phyloP scores from a whole-genome alignment of 352 stramenopile species.

The Pseudoperonospora humuli region DNA sequence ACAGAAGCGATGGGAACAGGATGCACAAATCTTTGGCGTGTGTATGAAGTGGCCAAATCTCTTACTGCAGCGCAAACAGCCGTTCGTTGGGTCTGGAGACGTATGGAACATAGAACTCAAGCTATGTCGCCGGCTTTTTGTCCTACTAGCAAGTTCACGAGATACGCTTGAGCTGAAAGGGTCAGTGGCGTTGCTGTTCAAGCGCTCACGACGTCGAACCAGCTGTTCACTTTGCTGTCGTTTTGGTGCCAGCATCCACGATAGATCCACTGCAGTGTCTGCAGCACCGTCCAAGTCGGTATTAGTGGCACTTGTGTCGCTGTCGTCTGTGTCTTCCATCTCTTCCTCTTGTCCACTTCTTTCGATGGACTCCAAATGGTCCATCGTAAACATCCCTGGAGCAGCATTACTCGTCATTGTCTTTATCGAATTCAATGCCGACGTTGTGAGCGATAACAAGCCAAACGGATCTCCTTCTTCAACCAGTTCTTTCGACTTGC shows the following conservation, averaged over 20 bases:
- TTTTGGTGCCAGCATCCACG: slow-evolving; percentile 3
- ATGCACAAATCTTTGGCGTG: slow-evolving; percentile 39
- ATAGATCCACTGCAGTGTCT: slow-evolving; percentile 13
- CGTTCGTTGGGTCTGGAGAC: slow-evolving; percentile 5
- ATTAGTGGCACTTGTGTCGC: slow-evolving; percentile 9
- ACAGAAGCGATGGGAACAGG: slow-evolving; percentile 42
- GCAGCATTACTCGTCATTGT: slow-evolving; percentile 5
- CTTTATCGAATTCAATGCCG: slow-evolving; percentile 27
- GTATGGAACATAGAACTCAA: slow-evolving; percentile 10
- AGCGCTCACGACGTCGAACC: slow-evolving; percentile 3
- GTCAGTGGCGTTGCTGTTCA: slow-evolving; percentile 15
- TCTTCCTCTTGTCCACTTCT: slow-evolving; percentile 14
- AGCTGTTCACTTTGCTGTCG: slow-evolving; percentile 3
- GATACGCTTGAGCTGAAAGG: slow-evolving; percentile 14
- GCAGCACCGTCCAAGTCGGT: slow-evolving; percentile 13
- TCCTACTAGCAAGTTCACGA: neutral
- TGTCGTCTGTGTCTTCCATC: slow-evolving; percentile 19
- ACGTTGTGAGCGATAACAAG: slow-evolving; percentile 38
- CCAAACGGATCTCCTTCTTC: slow-evolving; percentile 39
- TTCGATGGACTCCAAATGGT: slow-evolving; percentile 37
- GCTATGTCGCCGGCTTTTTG: slow-evolving; percentile 14
- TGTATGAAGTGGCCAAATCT: slow-evolving; percentile 37
- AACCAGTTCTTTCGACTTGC: slow-evolving; percentile 32
- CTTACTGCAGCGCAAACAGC: slow-evolving; percentile 37
- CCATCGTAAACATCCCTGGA: slow-evolving; percentile 40